These are phyloP conservation scores for Fusarium brachygibbosum DNA, from an alignment of 2,329 filamentous ascomycete species.

Conservation along the genomic window DNA sequence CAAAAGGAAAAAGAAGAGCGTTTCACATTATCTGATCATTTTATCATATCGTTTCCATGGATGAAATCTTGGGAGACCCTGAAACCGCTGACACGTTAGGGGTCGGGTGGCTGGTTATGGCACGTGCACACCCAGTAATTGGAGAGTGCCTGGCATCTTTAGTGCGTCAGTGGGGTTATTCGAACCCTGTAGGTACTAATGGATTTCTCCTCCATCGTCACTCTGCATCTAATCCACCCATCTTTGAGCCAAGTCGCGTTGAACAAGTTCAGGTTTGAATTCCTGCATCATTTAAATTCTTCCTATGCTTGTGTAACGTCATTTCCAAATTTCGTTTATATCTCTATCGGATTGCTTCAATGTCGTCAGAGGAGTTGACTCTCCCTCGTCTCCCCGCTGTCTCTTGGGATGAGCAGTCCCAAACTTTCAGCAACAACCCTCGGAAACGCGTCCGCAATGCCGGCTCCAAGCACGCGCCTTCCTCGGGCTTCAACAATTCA, in stretches of 20 bases:
- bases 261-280: constrained; percentile 18
- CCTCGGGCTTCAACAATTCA: constrained; percentile 68
- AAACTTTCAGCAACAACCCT: constrained; percentile 57
- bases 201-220: constrained; percentile 39
- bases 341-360: constrained; percentile 18
- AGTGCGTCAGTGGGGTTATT: constrained; percentile 41
- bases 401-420: constrained; percentile 57
- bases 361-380: constrained; percentile 59
- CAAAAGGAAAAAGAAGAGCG: not conserved
- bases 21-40: constrained; percentile 42
- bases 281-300: constrained; percentile 20
- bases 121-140: constrained; percentile 43
- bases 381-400: constrained; percentile 57
- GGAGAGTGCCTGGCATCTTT: constrained; percentile 32
- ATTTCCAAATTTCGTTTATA: not conserved
- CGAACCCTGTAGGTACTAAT: constrained; percentile 44
- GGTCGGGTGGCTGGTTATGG: constrained; percentile 33
- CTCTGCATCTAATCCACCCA: constrained; percentile 28
- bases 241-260: constrained; percentile 25
- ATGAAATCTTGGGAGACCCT: constrained; percentile 29
- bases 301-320: constrained; percentile 25
- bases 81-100: constrained; percentile 28
- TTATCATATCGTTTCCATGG: constrained; percentile 26
- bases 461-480: constrained; percentile 47
- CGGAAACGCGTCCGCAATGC: constrained; percentile 57